Base-by-base conservation (phyloP, 345 rosid species). In the Lepidium aucheri region DNA sequence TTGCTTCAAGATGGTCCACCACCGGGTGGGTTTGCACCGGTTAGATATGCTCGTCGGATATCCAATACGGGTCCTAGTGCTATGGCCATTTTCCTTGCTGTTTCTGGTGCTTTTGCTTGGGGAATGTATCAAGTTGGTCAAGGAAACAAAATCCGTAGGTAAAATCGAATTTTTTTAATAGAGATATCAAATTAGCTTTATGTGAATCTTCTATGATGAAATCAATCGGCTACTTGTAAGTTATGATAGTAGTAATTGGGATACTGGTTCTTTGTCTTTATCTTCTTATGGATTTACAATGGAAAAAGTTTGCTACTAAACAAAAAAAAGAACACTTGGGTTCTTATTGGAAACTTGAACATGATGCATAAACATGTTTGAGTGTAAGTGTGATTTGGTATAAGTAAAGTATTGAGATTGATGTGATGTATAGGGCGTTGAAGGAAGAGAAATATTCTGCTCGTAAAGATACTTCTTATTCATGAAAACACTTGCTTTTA, bases 101-200 rank as follows among this genome's bases (percentile, higher is more conserved):
- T 92, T 32, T 82, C 90, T 11, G 97, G 97, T 46, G 86, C 84
- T 34, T 90, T 94, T 87, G 84, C 90, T 26, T 94, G 86, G 74
- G 99, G 99, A n/a, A 88, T 94, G 96, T 90, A 94, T 65, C 90
- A 90, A 85, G 99, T 94, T 15, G 99, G 97, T 13, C 68, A 90
- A 79, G 99, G 99, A 36, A 94, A 94, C 81, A 90, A 88, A 84
- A 76, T 85, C 76, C 97, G 99, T 68, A 85, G 97, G 99, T 90
- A 12, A 74, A 6, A 15, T 46, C 1, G 16, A 22, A 16, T 33
- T 65, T 39, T 26, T 28, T 4, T 28, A 7, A 1, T 28, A 28
- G 32, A 28, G 32, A 28, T 28, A 6, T 28, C 32, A 28, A 28
- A 28, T 0, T 28, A 28, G 32, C 32, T 1, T 28, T 28, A 28